Percentiles rank a stretch among this genome's conserved stretches.
phyloP scores from a whole-genome alignment of 805 yeast genomes.

The Metschnikowia kofuensis region DNA sequence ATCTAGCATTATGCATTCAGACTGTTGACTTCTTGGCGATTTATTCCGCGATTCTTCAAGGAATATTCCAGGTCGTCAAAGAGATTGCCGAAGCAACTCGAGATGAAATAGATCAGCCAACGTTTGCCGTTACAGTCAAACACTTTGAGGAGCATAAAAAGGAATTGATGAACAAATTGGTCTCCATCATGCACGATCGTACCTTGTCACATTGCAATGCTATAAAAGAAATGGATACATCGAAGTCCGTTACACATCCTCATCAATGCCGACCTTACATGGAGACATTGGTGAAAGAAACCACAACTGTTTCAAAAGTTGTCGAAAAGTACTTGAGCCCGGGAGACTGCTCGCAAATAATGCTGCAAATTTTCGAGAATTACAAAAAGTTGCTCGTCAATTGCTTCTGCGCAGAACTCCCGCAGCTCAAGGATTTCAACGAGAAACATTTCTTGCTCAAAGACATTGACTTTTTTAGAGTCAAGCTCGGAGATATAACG shows the following conservation, averaged over 20 bases:
- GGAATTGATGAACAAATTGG: slow-evolving; percentile 60
- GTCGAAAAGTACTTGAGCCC: slow-evolving; percentile 56
- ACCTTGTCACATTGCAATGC: slow-evolving; percentile 49
- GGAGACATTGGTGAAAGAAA: slow-evolving; percentile 64
- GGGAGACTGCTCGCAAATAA: slow-evolving; percentile 41
- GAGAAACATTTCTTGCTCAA: slow-evolving; percentile 54
- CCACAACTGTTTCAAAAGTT: slow-evolving; percentile 59
- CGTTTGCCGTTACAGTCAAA: slow-evolving; percentile 29
- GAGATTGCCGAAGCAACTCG: slow-evolving; percentile 1
- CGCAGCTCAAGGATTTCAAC: slow-evolving; percentile 47
- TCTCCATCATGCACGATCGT: slow-evolving; percentile 70
- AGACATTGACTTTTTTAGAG: slow-evolving; percentile 63
- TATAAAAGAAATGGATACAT: slow-evolving; percentile 49
- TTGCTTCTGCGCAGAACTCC: slow-evolving; percentile 45
- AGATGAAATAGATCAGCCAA: slow-evolving; percentile 24
- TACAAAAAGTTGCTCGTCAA: slow-evolving; percentile 56
- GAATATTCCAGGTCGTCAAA: slow-evolving; percentile 10
- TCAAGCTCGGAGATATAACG: slow-evolving; percentile 53
- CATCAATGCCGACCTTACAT: slow-evolving; percentile 59
- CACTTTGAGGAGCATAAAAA: slow-evolving; percentile 57
- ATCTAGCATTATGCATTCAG: slow-evolving; percentile 65
- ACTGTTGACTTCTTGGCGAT: slow-evolving; percentile 47
- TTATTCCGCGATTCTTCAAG: slow-evolving; percentile 33
- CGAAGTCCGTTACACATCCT: slow-evolving; percentile 39
- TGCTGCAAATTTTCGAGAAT: slow-evolving; percentile 52